These are phyloP conservation scores for Pichia nanzhaoensis DNA, from an alignment of 805 yeast species.

Conservation along the genomic window DNA sequence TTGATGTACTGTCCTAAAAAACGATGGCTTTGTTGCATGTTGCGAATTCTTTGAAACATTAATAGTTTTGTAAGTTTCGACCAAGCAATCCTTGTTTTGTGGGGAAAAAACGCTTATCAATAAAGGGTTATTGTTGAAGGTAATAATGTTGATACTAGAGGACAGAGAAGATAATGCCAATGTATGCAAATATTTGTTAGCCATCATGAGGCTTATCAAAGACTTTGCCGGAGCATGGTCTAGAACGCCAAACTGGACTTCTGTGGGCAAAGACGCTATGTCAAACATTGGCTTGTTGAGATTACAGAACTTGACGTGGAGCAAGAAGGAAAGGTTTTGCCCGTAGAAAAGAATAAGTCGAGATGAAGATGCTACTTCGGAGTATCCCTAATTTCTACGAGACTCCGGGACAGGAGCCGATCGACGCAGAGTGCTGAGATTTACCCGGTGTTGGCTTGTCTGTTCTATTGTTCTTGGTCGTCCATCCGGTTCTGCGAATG, in stretches of 20 bases:
- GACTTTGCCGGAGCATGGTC: slow-evolving; percentile 12
- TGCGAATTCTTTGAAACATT: slow-evolving; percentile 8
- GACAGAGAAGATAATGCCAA: slow-evolving; percentile 6
- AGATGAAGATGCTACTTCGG: no score
- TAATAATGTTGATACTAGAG: no score
- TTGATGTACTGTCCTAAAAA: not conserved
- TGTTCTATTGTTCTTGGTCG: no score
- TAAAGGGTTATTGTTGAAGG: slow-evolving; percentile 7
- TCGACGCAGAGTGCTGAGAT: no score
- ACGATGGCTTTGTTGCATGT: not conserved
- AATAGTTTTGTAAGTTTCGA: slow-evolving; percentile 22
- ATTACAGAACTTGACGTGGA: no score
- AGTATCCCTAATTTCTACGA: no score
- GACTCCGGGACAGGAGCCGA: no score
- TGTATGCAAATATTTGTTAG: slow-evolving; percentile 9
- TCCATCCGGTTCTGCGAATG: no score
- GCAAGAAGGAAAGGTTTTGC: no score
- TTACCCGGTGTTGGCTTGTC: no score
- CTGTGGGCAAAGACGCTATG: slow-evolving; percentile 16
- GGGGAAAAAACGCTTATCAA: slow-evolving; percentile 25
- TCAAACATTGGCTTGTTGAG: not conserved
- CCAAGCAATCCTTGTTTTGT: slow-evolving; percentile 18
- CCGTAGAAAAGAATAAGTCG: no score
- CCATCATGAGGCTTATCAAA: slow-evolving; percentile 10
- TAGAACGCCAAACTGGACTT: slow-evolving; percentile 19